These are phyloP conservation scores for Colletotrichum eleusines DNA, from an alignment of 2,329 filamentous ascomycete genomes.

Conservation along the genomic window DNA sequence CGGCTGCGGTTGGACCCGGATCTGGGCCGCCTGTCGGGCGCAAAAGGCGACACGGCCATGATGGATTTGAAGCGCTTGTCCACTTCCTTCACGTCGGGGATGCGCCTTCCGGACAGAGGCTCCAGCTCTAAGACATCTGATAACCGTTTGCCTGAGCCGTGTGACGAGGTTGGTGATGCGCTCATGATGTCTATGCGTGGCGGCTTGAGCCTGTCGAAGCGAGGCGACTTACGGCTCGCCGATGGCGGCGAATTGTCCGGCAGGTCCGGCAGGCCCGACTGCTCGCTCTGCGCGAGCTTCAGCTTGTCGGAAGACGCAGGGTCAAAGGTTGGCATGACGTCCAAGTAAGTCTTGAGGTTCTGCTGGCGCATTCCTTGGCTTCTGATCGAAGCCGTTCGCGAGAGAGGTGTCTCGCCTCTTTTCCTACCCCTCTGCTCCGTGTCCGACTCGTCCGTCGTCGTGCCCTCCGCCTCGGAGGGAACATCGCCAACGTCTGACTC, in stretches of 20 bases:
- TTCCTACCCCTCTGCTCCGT: conserved; percentile 56
- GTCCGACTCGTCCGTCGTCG: conserved; percentile 64
- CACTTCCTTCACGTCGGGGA: conserved; percentile 48
- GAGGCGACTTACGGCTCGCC: conserved; percentile 56
- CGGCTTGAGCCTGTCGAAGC: conserved; percentile 63
- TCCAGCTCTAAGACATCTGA: conserved; percentile 57
- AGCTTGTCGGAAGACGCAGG: conserved; percentile 46
- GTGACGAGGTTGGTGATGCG: conserved; percentile 55
- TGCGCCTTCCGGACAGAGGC: conserved; percentile 48
- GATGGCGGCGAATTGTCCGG: conserved; percentile 40
- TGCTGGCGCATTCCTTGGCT: conserved; percentile 48
- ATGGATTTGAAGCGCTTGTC: conserved; percentile 54
- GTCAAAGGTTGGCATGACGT: conserved; percentile 64
- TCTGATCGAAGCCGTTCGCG: conserved; percentile 38
- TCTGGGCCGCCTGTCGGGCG: conserved; percentile 41
- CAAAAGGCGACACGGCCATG: conserved; percentile 46
- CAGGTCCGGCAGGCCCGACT: conserved; percentile 11
- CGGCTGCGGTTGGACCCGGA: conserved; percentile 47
- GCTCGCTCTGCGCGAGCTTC: conserved; percentile 24
- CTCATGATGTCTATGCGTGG: conserved; percentile 61
- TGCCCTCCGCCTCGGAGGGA: conserved; percentile 51
- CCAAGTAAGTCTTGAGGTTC: conserved; percentile 60
- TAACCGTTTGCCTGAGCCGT: conserved; percentile 47
- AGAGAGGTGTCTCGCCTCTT: conserved; percentile 46
- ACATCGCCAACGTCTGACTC: conserved; percentile 53